A percentile compares a stretch with the other conserved stretches of the same genome.
phyloP scores from a whole-genome alignment of 306 rosid genomes.

The Fragaria vesca region DNA sequence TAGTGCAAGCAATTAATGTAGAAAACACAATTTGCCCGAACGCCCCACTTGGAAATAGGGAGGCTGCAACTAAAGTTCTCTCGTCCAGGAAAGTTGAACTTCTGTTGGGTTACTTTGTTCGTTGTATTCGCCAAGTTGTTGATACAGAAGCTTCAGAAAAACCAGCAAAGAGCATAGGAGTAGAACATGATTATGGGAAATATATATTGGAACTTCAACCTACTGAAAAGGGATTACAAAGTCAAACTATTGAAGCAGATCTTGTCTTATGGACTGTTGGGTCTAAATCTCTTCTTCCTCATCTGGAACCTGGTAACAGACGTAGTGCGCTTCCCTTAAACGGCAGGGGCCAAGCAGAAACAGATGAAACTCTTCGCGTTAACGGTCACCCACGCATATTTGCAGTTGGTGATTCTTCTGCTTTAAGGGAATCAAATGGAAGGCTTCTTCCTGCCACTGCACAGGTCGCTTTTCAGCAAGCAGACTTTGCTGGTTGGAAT shows the following conservation, averaged over 20 bases:
- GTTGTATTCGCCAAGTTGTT: slow-evolving; percentile 49
- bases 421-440: slow-evolving; percentile 81
- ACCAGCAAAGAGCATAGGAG: slow-evolving; percentile 25
- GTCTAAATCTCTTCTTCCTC: slow-evolving; percentile 75
- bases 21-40: slow-evolving; percentile 66
- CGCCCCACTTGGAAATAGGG: slow-evolving; percentile 86
- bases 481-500: slow-evolving; percentile 97
- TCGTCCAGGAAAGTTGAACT: slow-evolving; percentile 81
- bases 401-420: slow-evolving; percentile 91
- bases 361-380: slow-evolving; percentile 96
- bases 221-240: slow-evolving; percentile 62
- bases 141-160: slow-evolving; percentile 43
- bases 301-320: slow-evolving; percentile 51
- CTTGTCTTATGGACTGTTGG: slow-evolving; percentile 94
- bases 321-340: slow-evolving; percentile 73
- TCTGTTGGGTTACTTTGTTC: slow-evolving; percentile 79
- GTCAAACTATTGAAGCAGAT: slow-evolving; percentile 70
- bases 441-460: slow-evolving; percentile 95
- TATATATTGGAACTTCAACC: slow-evolving; percentile 84
- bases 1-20: slow-evolving; percentile 76
- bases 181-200: slow-evolving; percentile 42
- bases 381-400: slow-evolving; percentile 98
- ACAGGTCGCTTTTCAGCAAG: slow-evolving; percentile 99
- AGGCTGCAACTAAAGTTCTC: slow-evolving; percentile 86
- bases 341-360: slow-evolving; percentile 87